These are phyloP conservation scores for Rhamnella rubrinervis DNA, from an alignment of 331 rosid genomes.

Conservation along the genomic window DNA sequence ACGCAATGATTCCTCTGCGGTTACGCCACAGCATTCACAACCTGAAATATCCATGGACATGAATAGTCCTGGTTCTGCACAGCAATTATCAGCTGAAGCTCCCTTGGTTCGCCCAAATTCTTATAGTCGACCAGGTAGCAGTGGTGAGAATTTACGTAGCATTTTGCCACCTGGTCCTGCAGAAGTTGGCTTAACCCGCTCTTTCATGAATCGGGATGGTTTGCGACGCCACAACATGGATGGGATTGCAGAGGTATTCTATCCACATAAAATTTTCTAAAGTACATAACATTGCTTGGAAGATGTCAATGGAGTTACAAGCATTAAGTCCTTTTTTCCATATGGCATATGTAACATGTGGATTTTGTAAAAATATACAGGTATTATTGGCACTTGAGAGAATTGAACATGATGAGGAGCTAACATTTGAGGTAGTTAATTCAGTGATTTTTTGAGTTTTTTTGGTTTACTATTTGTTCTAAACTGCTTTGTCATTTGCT, in stretches of 20 bases:
- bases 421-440: slow-evolving; percentile 76
- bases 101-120: slow-evolving; percentile 45
- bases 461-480: slow-evolving; percentile 7
- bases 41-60: slow-evolving; percentile 34
- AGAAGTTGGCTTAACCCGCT: slow-evolving; percentile 55
- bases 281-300: slow-evolving; percentile 4
- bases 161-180: slow-evolving; percentile 47
- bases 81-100: slow-evolving; percentile 41
- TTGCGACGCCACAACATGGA: slow-evolving; percentile 67
- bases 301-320: neutral
- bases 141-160: slow-evolving; percentile 51
- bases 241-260: slow-evolving; percentile 84
- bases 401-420: slow-evolving; percentile 93
- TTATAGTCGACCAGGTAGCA: slow-evolving; percentile 50
- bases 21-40: slow-evolving; percentile 44
- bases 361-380: slow-evolving; percentile 35
- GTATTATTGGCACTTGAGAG: slow-evolving; percentile 89
- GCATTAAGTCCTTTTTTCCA: neutral
- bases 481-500: slow-evolving; percentile 13
- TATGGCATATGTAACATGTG: neutral
- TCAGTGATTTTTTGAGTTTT: slow-evolving; percentile 13
- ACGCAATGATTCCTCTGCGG: slow-evolving; percentile 38
- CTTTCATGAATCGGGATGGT: slow-evolving; percentile 56
- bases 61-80: slow-evolving; percentile 45
- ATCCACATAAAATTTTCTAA: slow-evolving; percentile 8